phyloP scores from a whole-genome alignment of 805 yeast species.

The Monosporozyma siamensis region DNA sequence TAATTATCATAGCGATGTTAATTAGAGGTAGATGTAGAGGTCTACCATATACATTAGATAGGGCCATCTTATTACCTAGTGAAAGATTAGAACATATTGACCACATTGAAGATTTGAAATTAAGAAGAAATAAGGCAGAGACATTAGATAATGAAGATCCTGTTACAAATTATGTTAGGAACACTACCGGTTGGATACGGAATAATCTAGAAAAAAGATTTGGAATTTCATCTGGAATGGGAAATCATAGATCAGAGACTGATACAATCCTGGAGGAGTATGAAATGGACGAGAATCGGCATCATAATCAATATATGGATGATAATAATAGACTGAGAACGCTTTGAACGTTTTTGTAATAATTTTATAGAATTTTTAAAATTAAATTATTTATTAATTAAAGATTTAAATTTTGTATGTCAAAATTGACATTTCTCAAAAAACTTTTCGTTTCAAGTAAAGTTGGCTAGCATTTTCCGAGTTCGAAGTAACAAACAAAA shows the following conservation, averaged over 20 bases:
- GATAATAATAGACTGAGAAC: neutral
- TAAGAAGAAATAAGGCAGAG: constrained; percentile 7
- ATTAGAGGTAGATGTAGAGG: constrained; percentile 96
- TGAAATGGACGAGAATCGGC: neutral
- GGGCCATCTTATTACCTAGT: constrained; percentile 83
- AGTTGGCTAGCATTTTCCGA: no score
- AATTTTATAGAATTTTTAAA: no score
- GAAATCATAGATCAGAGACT: neutral
- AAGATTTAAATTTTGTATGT: no score
- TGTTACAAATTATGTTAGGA: constrained; percentile 22
- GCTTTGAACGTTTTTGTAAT: neutral
- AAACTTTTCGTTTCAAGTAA: no score
- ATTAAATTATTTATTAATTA: no score
- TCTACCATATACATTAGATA: constrained; percentile 80
- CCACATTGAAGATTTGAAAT: constrained; percentile 37
- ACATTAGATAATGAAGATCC: constrained; percentile 18
- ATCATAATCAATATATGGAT: neutral
- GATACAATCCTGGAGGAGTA: constrained; percentile 1
- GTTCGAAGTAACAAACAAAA: no score
- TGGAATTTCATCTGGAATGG: neutral
- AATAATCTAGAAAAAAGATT: constrained; percentile 2
- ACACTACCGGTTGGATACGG: constrained; percentile 10
- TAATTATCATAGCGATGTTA: constrained; percentile 81
- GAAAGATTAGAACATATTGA: constrained; percentile 54
- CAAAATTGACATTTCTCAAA: no score